Base-by-base conservation (phyloP, 2,329 filamentous ascomycete species). In the Phyllosticta paracitricarpa region DNA sequence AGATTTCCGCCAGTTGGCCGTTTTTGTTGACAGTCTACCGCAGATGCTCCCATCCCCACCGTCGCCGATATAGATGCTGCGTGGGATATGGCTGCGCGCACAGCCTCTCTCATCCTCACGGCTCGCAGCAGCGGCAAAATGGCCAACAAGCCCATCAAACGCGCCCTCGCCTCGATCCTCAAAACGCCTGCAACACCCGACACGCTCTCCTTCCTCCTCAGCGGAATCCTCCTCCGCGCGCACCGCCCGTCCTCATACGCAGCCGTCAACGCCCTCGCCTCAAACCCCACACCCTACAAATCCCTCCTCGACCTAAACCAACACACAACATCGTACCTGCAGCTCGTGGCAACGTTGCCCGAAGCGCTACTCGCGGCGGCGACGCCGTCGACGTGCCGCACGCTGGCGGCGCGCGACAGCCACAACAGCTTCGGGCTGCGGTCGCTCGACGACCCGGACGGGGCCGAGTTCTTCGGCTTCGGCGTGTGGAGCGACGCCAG, bases 351-450 rank as follows among this genome's bases (percentile, higher is more conserved):
- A 4, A 67, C 77, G 10, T 67, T 78, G 0, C 77, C 78, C 0
- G 19, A 65, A 0, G 62, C 68, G 0, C 68, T 79, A 0, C 68
- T 77, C 5, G 63, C 66, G 0, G 65, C 67, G 40, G 64, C 74
- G 53, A 78, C 73, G 14, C 63, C 71, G 0, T 66, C 70, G 12
- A 69, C 71, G 0, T 70, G 77, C 24, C 68, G 71, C 25, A 64
- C 66, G 5, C 66, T 78, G 26, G 72, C 72, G 10, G 65, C 68
- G 3, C 75, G 76, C 17, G 76, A 76, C 62, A 75, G 73, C 33
- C 77, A 79, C 64, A 80, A 80, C 63, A 73, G 75, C 1, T 80
- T 80, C 62, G 78, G 78, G 30, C 77, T 80, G 53, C 73, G 75
- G 6, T 71, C 69, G 10, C 70, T 76, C 3, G 75, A 75, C 57